Base-by-base conservation (phyloP, 148 eudicot genomes). In the Rhododendron henanense region DNA sequence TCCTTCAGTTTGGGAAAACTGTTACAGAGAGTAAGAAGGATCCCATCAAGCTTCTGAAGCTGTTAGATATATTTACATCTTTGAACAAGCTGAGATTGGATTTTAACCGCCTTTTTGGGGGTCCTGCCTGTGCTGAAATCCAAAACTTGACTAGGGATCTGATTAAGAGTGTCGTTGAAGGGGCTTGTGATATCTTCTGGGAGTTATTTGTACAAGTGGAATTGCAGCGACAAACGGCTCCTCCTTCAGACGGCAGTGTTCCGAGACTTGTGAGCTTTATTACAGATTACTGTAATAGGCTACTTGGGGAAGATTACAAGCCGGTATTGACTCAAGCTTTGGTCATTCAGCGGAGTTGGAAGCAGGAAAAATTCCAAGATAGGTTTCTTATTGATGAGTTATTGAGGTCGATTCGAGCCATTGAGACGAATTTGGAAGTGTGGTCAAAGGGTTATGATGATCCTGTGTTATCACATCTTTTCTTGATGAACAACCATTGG, bases 41-140 rank as follows among this genome's bases (percentile, higher is more conserved):
- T 65, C 88, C 88, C 73, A 87, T 82, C 67, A 87, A 87, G 85
- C 73, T 87, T 51, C 53, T 87, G 73, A 87, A 87, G 41, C 51
- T 87, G 82, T 83, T 87, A 35, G 88, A 87, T 77, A 87, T 87
- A 87, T 87, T 87, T 63, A 61, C 88, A 2, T 87, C 88, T 77
- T 87, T 87, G 85, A 87, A 83, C 55, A 87, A 87, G 25, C 65
- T 87, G 55, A 83, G 88, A 28, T 82, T 82, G 83, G 88, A 87
- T 83, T 87, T 87, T 21, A 87, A 87, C 65, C 79, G 88, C 82
- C 88, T 87, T 50, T 87, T 87, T 87, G 88, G 88, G n/a, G 85
- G 85, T 45, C 69, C 88, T 31, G 82, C 88, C 31, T 87, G 88
- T 83, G 88, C 85, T 2, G 88, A 87, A 65, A 87, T 87, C 48